A percentile compares a stretch with the other conserved stretches of the same genome.
Conservation (phyloP, 257 asterid genomes). For the Asclepias syriaca region DNA sequence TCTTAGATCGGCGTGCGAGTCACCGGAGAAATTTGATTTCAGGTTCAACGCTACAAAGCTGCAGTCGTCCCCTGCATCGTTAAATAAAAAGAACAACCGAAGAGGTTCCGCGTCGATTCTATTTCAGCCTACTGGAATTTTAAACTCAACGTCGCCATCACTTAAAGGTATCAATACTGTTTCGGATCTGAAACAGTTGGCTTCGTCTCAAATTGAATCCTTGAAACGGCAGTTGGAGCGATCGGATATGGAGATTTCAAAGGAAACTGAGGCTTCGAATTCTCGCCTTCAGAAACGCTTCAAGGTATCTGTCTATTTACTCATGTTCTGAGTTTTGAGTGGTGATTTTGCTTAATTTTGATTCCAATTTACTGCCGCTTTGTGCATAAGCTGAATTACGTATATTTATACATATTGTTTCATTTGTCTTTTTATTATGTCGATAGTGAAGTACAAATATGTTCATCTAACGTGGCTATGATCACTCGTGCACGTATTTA, state of each 20-base stretch:
- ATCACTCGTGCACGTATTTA: neutral
- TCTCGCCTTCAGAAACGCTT: slow-evolving; percentile 73
- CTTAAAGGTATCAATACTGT: slow-evolving; percentile 42
- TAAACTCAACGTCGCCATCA: slow-evolving; percentile 22
- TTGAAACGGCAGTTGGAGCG: slow-evolving; percentile 56
- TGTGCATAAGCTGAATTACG: neutral
- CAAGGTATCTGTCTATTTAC: slow-evolving; percentile 41
- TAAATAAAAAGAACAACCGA: slow-evolving; percentile 36
- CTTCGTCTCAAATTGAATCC: slow-evolving; percentile 44
- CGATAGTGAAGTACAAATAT: neutral
- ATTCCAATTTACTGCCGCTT: neutral
- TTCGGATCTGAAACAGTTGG: slow-evolving; percentile 64
- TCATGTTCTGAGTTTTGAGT: neutral
- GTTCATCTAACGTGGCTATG: neutral
- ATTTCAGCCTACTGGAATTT: slow-evolving; percentile 32
- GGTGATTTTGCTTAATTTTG: neutral
- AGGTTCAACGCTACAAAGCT: slow-evolving; percentile 30
- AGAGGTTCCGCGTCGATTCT: slow-evolving; percentile 33
- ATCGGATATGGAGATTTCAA: slow-evolving; percentile 62
- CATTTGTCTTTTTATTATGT: neutral
- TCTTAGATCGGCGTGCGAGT: slow-evolving; percentile 37
- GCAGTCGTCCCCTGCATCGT: slow-evolving; percentile 23
- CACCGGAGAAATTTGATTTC: slow-evolving; percentile 48
- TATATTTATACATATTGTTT: neutral
- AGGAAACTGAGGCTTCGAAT: slow-evolving; percentile 69